A percentile compares a stretch with the other conserved stretches of the same genome.
Evolutionary conservation across 768 basidiomycete genomes (phyloP).

Genomic region (Leccinum uliginosum): DNA sequence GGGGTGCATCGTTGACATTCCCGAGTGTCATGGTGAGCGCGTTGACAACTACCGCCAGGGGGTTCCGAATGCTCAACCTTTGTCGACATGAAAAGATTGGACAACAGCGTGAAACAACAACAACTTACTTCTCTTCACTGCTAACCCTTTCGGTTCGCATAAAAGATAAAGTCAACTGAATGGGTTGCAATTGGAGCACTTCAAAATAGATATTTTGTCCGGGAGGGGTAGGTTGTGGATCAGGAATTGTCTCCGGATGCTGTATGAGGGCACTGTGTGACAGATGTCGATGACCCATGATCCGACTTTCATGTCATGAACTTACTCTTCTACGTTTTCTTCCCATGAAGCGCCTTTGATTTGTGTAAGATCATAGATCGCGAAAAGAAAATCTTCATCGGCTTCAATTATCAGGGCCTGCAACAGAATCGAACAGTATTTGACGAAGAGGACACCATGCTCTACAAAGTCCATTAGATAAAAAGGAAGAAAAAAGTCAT

Average conservation of each 20-base stretch:
- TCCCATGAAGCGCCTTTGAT: slow-evolving; percentile 92
- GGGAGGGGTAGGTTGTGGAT: slow-evolving; percentile 58
- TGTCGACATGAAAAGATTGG: slow-evolving; percentile 2
- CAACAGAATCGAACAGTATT: slow-evolving; percentile 90
- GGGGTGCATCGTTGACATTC: slow-evolving; percentile 92
- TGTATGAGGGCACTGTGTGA: slow-evolving; percentile 64
- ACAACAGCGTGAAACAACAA: background rate
- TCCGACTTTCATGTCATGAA: background rate
- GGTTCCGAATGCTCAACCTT: slow-evolving; percentile 79
- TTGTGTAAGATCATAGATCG: slow-evolving; percentile 87
- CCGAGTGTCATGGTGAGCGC: slow-evolving; percentile 96
- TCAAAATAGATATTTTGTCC: slow-evolving; percentile 93
- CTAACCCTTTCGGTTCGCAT: slow-evolving; percentile 95
- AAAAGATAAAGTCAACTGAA: slow-evolving; percentile 89
- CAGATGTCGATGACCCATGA: slow-evolving; percentile 3
- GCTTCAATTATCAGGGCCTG: slow-evolving; percentile 93
- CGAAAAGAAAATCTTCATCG: slow-evolving; percentile 96
- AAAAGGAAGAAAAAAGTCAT: background rate
- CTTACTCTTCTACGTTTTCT: slow-evolving; percentile 70
- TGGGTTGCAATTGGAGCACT: slow-evolving; percentile 89
- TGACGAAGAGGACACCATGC: slow-evolving; percentile 98
- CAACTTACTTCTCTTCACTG: slow-evolving; percentile 82
- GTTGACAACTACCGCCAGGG: slow-evolving; percentile 88
- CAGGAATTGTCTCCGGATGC: slow-evolving; percentile 61
- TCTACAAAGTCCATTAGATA: slow-evolving; percentile 41